These are phyloP conservation scores for Nigrospora oryzae DNA, from an alignment of 2,329 filamentous ascomycete genomes.

Conservation along the genomic window DNA sequence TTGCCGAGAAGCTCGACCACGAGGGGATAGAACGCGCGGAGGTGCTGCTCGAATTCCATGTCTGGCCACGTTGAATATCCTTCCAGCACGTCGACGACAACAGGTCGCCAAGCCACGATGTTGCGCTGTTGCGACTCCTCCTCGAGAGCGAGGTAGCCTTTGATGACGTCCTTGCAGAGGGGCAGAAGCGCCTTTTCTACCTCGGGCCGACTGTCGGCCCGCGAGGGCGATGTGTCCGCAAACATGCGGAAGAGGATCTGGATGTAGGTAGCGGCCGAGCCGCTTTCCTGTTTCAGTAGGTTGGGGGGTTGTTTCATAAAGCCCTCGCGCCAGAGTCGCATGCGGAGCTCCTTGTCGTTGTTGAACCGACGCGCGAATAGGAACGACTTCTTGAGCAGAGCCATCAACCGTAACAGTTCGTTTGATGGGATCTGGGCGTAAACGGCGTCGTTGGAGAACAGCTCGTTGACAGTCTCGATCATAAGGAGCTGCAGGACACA, in stretches of 20 bases:
- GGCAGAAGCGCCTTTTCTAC: constrained; percentile 91
- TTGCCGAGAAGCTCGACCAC: constrained; percentile 74
- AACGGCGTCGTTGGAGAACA: constrained; percentile 95
- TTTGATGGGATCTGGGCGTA: constrained; percentile 86
- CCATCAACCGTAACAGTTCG: constrained; percentile 88
- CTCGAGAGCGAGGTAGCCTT: constrained; percentile 75
- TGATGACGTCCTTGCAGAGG: constrained; percentile 89
- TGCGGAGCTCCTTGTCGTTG: constrained; percentile 89
- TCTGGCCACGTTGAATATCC: constrained; percentile 80
- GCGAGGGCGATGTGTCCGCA: constrained; percentile 76
- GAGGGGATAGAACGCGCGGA: constrained; percentile 78
- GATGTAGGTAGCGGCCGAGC: constrained; percentile 88
- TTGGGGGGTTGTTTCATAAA: constrained; percentile 99
- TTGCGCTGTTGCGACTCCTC: constrained; percentile 96
- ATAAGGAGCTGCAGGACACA: constrained; percentile 96
- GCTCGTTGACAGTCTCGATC: constrained; percentile 98
- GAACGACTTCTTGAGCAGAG: constrained; percentile 88
- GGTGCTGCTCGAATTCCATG: constrained; percentile 70
- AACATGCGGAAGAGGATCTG: constrained; percentile 97
- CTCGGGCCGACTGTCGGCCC: constrained; percentile 68
- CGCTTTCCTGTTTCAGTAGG: constrained; percentile 91
- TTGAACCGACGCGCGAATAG: constrained; percentile 97
- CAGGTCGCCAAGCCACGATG: constrained; percentile 92
- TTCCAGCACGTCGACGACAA: constrained; percentile 93
- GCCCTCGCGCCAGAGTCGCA: constrained; percentile 90